phyloP scores from a whole-genome alignment of 2,329 filamentous ascomycete genomes.

The Penicillium psychrosexuale region DNA sequence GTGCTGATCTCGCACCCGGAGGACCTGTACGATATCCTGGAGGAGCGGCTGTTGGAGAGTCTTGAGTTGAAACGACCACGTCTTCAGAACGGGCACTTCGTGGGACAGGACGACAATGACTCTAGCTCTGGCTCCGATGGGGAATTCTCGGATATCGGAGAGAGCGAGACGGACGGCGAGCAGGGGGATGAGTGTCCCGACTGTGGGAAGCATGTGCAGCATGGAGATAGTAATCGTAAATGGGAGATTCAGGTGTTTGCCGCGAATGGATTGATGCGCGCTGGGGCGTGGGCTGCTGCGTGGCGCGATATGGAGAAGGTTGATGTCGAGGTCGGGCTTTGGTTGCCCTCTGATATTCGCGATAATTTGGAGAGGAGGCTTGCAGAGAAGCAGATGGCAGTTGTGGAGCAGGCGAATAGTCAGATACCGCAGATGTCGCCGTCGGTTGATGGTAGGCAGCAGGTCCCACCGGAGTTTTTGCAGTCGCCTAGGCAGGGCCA shows the following conservation, averaged over 20 bases:
- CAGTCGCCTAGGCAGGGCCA: constrained; percentile 10
- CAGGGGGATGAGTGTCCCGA: constrained; percentile 49
- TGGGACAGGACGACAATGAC: constrained; percentile 35
- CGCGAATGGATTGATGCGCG: constrained; percentile 88
- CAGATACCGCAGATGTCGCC: constrained; percentile 5
- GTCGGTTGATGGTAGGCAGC: neutral
- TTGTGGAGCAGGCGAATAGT: constrained; percentile 13
- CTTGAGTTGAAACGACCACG: constrained; percentile 56
- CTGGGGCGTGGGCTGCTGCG: constrained; percentile 86
- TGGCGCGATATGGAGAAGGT: constrained; percentile 99
- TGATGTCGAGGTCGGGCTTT: constrained; percentile 83
- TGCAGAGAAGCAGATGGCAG: constrained; percentile 40
- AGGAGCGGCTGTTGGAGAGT: constrained; percentile 60
- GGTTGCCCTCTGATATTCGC: constrained; percentile 54
- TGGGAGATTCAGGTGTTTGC: constrained; percentile 81
- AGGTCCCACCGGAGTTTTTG: neutral
- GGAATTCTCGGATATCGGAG: constrained; percentile 28
- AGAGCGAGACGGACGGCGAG: constrained; percentile 37
- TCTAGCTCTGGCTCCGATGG: constrained; percentile 20
- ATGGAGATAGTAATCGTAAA: constrained; percentile 50
- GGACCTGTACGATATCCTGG: constrained; percentile 61
- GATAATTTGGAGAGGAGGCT: constrained; percentile 48
- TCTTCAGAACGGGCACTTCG: constrained; percentile 59
- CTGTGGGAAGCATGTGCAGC: constrained; percentile 48
- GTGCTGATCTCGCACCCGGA: constrained; percentile 62